phyloP scores from a whole-genome alignment of 192 early-diverging fungal genomes.

The Coemansia sp. region DNA sequence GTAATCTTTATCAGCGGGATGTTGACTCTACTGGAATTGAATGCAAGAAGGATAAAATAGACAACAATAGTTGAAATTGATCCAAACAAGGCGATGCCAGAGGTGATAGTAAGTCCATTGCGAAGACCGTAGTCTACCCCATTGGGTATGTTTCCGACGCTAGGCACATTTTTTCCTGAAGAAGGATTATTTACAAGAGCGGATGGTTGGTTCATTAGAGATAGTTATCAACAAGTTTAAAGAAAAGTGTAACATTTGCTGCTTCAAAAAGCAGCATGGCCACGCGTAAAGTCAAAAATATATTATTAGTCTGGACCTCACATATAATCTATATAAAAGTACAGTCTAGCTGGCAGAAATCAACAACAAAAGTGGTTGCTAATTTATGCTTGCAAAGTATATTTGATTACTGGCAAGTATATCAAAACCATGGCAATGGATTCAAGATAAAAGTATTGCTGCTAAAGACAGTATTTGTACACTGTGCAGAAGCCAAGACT shows the following conservation, averaged over 20 bases:
- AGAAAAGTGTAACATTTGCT: not conserved
- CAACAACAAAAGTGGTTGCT: not conserved
- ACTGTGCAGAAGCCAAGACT: not conserved
- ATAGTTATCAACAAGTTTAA: not conserved
- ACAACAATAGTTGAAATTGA: slow-evolving; percentile 27
- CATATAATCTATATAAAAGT: not conserved
- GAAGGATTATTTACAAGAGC: not conserved
- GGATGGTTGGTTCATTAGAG: not conserved
- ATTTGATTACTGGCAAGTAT: not conserved
- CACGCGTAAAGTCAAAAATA: not conserved
- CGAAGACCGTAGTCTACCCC: not conserved
- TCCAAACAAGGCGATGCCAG: slow-evolving; percentile 31
- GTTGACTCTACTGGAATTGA: slow-evolving; percentile 34
- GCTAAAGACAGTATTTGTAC: not conserved
- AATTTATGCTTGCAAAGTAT: not conserved
- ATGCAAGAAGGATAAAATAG: slow-evolving; percentile 37
- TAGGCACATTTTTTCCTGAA: not conserved
- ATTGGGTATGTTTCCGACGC: not conserved
- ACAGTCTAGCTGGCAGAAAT: not conserved
- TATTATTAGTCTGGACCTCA: not conserved
- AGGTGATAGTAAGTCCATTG: slow-evolving; percentile 14
- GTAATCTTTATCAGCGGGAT: slow-evolving; percentile 52
- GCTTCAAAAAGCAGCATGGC: not conserved
- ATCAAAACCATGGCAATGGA: not conserved
- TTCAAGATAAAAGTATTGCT: not conserved